Percentiles rank a stretch among this genome's conserved stretches.
Conservation (phyloP, 495 filamentous ascomycete genomes). For the Bryoglossum gracile region DNA sequence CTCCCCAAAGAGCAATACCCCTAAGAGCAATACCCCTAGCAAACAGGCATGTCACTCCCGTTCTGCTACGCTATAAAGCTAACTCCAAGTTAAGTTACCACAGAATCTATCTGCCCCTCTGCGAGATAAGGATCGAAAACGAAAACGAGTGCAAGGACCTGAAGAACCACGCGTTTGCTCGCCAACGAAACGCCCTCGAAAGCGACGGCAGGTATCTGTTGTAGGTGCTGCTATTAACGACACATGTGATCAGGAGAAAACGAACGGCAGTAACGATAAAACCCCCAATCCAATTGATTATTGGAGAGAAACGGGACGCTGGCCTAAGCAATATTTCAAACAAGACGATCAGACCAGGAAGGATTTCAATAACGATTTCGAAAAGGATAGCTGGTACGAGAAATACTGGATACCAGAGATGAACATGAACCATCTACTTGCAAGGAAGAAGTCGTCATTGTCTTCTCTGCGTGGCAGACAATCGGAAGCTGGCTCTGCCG, state of each 20-base stretch:
- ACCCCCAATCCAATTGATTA: conserved; percentile 14
- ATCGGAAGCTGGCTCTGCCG: no score
- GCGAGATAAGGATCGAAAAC: conserved; percentile 4
- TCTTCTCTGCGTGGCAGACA: not conserved
- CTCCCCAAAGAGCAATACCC: conserved; percentile 12
- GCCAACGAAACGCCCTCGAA: not conserved
- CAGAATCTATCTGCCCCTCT: conserved; percentile 6
- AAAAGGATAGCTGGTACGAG: conserved; percentile 1
- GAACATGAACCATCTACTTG: conserved; percentile 1
- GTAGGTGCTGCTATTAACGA: not conserved
- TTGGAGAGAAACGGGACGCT: not conserved
- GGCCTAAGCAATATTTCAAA: conserved; percentile 1
- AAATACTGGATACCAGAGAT: conserved; percentile 1
- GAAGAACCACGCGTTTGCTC: not conserved
- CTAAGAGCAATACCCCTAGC: conserved; percentile 7
- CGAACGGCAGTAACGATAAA: not conserved
- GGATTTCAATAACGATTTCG: not conserved
- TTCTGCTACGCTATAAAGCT: conserved; percentile 16
- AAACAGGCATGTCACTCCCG: conserved; percentile 13
- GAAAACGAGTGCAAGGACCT: conserved; percentile 5
- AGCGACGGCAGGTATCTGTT: conserved; percentile 1
- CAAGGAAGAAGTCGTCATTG: no score
- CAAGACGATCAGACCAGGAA: conserved; percentile 2
- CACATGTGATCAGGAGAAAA: not conserved
- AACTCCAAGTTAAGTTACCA: conserved; percentile 14